Evolutionary conservation across 192 early-diverging fungal species (phyloP), one percentile per base, ranked within the genome.

Genomic region (Geranomyces michiganensis): DNA sequence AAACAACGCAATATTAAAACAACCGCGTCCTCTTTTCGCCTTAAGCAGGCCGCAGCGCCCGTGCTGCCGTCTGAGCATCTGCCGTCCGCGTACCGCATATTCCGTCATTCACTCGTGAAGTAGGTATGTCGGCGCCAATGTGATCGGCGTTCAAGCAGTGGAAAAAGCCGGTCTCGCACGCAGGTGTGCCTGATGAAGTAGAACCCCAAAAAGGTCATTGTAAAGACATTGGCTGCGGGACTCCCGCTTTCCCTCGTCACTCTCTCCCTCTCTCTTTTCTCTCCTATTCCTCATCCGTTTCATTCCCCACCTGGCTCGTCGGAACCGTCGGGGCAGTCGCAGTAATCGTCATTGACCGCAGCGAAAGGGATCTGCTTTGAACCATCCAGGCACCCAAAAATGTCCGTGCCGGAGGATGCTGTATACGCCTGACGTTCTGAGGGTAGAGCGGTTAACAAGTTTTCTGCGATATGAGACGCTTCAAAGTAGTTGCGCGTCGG

Each of bases 331-430:
- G 81, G 27, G 71, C 96, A 99, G 79, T 99, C 95, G 83, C 96
- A 99, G 70, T 96, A 99, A 78, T 99, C 94, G 77, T 99, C 95
- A 63, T 99, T 99, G 46, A 99, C 87, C 1, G 87, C 83, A 0
- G 77, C 73, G 64, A 85, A 89, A 0, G 88, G 85, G 30, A 98
- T 92, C 24, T 44, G 74, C 30, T 81, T 81, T 8, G 88, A 88
- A 7, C 86, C 87, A 70, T 95, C 94, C 22, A 94, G 76, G 66
- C 96, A 98, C 0, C 43, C 56, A 55, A 81, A 84, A 9, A 33
- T 2, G 14, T 70, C 56, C 10, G 41, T 19, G 21, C 33, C 41
- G 8, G 21, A 19, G 0, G 55, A 27, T 24, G 56, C 61, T 7
- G 67, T 61, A 30, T 70, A 63, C 61, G 36, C 36, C 36, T 41